Evolutionary conservation across 257 asterid genomes (phyloP), one percentile per base, ranked within the genome.

Genomic region (Primulina tabacum): DNA sequence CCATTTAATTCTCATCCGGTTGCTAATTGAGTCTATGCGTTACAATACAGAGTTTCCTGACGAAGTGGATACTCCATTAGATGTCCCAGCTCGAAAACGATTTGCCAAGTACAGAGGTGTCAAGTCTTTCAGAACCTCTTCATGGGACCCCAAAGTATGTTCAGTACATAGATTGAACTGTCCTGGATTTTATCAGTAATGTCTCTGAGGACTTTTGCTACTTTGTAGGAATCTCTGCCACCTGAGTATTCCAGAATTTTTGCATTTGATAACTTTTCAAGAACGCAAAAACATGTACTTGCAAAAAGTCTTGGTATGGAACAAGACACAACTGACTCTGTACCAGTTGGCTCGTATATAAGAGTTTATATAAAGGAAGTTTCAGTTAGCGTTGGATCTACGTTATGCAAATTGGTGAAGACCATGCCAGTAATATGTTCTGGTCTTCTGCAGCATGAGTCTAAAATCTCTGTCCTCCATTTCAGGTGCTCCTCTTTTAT

Each of bases 101-200:
- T 94, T 94, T 83, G 92, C 97, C 28, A 94, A 88, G 79, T 94
- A 88, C 81, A 88, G 98, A 85, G 97, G 98, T 74, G 86, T 91
- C 24, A 91, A 84, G 79, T 94, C 98, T 67, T 84, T 94, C 88
- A 89, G 96, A 87, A 89, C 97, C 67, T 91, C 99, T 37, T 80
- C 89, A n/a, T 94, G 99, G 99, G 99, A 94, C 77, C 97, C 98
- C 58, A 91, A 91, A 78, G 99, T 94, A 88, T 35, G 83, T 75
- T 60, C 59, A 65, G 24, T 73, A 47, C 28, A 60, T 52, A 14
- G 58, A 71, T 47, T 34, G 66, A 57, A 67, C 64, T 21, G 9
- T 28, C 64, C 68, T 63, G 16, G 66, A 33, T 59, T 20, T 74
- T 61, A 28, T 53, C 70, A 38, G 68, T n/a, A 35, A 17, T 69